phyloP scores from a whole-genome alignment of 2,329 filamentous ascomycete species.

The Sphaerostilbella broomeana region DNA sequence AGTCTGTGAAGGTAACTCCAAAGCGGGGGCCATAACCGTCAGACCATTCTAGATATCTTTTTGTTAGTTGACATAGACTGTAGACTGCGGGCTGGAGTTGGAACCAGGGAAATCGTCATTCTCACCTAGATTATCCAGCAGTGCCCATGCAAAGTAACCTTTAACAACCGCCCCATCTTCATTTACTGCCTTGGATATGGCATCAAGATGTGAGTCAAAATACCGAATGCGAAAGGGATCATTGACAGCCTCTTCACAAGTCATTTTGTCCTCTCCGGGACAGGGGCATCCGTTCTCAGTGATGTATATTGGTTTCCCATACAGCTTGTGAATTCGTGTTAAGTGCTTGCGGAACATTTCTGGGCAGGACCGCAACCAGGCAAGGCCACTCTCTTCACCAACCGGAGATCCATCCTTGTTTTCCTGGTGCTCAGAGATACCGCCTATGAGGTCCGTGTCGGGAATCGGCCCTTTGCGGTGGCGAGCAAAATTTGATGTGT shows the following conservation, averaged over 20 bases:
- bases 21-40: conserved; percentile 33
- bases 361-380: conserved; percentile 29
- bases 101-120: neutral
- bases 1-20: conserved; percentile 33
- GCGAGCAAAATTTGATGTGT: conserved; percentile 31
- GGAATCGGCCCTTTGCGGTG: conserved; percentile 20
- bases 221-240: conserved; percentile 32
- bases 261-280: conserved; percentile 29
- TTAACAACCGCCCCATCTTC: conserved; percentile 26
- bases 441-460: conserved; percentile 27
- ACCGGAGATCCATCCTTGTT: conserved; percentile 25
- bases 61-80: neutral
- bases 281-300: conserved; percentile 32
- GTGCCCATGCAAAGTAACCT: conserved; percentile 31
- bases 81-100: neutral
- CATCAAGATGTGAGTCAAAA: conserved; percentile 32
- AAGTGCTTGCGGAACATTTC: conserved; percentile 25
- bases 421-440: conserved; percentile 26
- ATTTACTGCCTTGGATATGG: conserved; percentile 25
- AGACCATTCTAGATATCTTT: conserved; percentile 25
- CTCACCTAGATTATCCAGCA: conserved; percentile 31
- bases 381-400: conserved; percentile 27
- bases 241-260: conserved; percentile 22
- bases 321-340: conserved; percentile 20
- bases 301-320: conserved; percentile 24